phyloP scores from a whole-genome alignment of 2,329 filamentous ascomycete genomes.

The Cercospora berteroae region DNA sequence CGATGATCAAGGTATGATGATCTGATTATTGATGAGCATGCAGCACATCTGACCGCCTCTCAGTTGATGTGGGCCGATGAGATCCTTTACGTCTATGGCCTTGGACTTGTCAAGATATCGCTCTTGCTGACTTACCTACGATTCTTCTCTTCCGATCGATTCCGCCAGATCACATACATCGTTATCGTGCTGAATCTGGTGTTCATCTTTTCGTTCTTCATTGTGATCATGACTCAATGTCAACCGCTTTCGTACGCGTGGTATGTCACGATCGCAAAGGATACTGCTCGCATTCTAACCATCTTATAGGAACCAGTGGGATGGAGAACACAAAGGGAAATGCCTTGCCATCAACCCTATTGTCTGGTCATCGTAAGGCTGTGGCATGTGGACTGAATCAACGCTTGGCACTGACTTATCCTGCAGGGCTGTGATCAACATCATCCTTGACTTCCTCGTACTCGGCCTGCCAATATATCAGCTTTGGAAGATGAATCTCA shows the following conservation, averaged over 20 bases:
- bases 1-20: not conserved
- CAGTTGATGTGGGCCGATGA: not conserved
- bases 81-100: slow-evolving; percentile 7
- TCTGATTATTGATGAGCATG: not conserved
- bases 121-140: slow-evolving; percentile 18
- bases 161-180: slow-evolving; percentile 13
- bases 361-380: not conserved
- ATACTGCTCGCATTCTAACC: not conserved
- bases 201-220: not conserved
- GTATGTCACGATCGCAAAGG: not conserved
- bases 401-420: too few species aligned
- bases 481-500: slow-evolving; percentile 11
- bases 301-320: too few species aligned
- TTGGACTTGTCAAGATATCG: slow-evolving; percentile 17
- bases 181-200: slow-evolving; percentile 9
- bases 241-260: not conserved
- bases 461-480: slow-evolving; percentile 4
- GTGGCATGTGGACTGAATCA: not conserved
- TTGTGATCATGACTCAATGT: not conserved
- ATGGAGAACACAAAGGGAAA: too few species aligned
- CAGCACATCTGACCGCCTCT: slow-evolving; percentile 5
- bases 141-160: slow-evolving; percentile 14
- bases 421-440: not conserved
- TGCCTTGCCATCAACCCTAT: not conserved
- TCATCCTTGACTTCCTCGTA: not conserved